These are phyloP conservation scores for Nyctanthes arbortristis DNA, from an alignment of 257 asterid species.

Conservation along the genomic window DNA sequence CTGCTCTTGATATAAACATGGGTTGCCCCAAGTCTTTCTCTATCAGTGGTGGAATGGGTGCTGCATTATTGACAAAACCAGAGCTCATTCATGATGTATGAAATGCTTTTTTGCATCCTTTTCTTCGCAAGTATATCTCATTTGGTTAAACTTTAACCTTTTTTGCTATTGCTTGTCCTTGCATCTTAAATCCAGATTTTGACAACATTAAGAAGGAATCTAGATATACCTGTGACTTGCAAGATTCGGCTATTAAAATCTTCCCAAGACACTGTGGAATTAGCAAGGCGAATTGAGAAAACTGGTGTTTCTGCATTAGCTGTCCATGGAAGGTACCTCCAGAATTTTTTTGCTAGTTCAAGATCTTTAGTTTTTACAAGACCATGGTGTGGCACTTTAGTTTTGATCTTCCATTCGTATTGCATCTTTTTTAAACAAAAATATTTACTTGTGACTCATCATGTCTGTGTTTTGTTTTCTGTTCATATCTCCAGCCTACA, in stretches of 20 bases:
- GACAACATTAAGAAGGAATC: constrained; percentile 77
- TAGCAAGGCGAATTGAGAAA: constrained; percentile 87
- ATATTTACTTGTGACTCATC: neutral
- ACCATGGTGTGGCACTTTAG: neutral
- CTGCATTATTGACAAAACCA: constrained; percentile 85
- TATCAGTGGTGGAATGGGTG: constrained; percentile 98
- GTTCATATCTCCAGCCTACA: neutral
- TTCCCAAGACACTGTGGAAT: constrained; percentile 79
- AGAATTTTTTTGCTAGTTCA: constrained; percentile 8
- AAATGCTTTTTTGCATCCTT: constrained; percentile 19
- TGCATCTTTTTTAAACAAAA: neutral
- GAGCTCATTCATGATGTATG: constrained; percentile 93
- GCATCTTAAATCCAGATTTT: constrained; percentile 55
- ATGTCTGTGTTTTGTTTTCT: neutral
- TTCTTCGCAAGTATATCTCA: constrained; percentile 3
- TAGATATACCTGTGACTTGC: constrained; percentile 80
- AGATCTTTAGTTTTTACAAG: constrained; percentile 8
- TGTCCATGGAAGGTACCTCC: constrained; percentile 89
- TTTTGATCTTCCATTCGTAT: neutral
- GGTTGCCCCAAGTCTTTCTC: constrained; percentile 97
- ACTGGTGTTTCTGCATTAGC: constrained; percentile 93
- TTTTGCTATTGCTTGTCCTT: constrained; percentile 7
- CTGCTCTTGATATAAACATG: constrained; percentile 93
- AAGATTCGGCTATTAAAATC: constrained; percentile 79
- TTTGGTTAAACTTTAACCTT: constrained; percentile 5